Percentiles rank a stretch among this genome's conserved stretches.
phyloP scores from a whole-genome alignment of 2,329 filamentous ascomycete species.

The Colletotrichum trifolii region DNA sequence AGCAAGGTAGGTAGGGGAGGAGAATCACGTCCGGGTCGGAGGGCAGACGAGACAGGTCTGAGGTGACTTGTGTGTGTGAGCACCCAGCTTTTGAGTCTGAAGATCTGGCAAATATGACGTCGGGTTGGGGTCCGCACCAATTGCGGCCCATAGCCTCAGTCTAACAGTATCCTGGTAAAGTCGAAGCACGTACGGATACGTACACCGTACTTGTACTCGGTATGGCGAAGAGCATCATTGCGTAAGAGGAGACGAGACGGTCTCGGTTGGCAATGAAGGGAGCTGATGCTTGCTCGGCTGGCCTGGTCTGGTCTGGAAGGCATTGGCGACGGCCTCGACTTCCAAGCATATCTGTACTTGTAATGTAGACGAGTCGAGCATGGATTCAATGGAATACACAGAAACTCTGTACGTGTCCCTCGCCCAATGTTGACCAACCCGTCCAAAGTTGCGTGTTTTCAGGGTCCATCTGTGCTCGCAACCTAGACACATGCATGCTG shows the following conservation, averaged over 20 bases:
- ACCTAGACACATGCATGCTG: neutral
- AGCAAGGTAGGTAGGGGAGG: constrained; percentile 6
- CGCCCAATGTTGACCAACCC: constrained; percentile 9
- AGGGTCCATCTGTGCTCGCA: constrained; percentile 2
- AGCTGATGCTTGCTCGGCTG: too few relatives aligned
- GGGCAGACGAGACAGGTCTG: neutral
- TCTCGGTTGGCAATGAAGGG: too few relatives aligned
- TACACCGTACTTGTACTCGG: too few relatives aligned
- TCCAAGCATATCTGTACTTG: neutral
- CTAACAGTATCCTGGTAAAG: neutral
- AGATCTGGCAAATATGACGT: constrained; percentile 31
- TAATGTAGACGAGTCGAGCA: neutral
- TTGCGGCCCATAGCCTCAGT: constrained; percentile 1
- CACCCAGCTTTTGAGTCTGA: constrained; percentile 9
- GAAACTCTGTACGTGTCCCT: constrained; percentile 1
- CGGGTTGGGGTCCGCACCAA: constrained; percentile 10
- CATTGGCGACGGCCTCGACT: too few relatives aligned
- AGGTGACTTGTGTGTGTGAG: neutral
- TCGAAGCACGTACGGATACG: too few relatives aligned
- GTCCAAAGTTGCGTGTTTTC: neutral
- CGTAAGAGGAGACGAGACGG: too few relatives aligned
- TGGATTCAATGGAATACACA: neutral
- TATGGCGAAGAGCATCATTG: too few relatives aligned
- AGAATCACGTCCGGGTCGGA: too few relatives aligned
- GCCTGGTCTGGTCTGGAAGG: too few relatives aligned